Conservation (phyloP, 768 basidiomycete genomes). For the Mycena sanguinolenta region DNA sequence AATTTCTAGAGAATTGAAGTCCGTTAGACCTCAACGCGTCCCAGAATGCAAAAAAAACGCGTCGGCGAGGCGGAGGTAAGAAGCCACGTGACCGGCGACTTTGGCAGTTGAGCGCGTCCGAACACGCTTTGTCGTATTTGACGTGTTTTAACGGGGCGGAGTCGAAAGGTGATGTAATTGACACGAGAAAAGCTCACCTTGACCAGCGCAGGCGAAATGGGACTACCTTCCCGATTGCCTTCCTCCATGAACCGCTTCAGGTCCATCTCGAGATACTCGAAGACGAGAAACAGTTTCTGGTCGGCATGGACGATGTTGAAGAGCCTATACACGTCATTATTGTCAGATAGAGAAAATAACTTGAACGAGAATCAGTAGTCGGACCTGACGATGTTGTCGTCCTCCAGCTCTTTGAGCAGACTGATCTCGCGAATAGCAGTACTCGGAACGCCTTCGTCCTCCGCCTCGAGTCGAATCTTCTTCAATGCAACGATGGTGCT, state of each 20-base stretch:
- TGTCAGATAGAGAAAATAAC: not conserved
- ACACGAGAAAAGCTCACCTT: slow-evolving; percentile 70
- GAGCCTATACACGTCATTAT: slow-evolving; percentile 64
- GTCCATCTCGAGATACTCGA: slow-evolving; percentile 97
- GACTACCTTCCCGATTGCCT: slow-evolving; percentile 77
- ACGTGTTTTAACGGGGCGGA: slow-evolving; percentile 29
- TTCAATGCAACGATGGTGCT: slow-evolving; percentile 95
- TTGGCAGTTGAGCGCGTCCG: slow-evolving; percentile 16
- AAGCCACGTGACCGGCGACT: slow-evolving; percentile 33
- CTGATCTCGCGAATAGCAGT: slow-evolving; percentile 99
- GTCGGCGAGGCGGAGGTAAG: slow-evolving; percentile 17
- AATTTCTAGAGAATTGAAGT: slow-evolving; percentile 78
- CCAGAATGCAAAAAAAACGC: slow-evolving; percentile 29
- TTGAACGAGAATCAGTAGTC: slow-evolving; percentile 37
- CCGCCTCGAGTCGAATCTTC: slow-evolving; percentile 98
- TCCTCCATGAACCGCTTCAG: slow-evolving; percentile 97
- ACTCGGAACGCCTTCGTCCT: slow-evolving; percentile 98
- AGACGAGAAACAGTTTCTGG: slow-evolving; percentile 97
- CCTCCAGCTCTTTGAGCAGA: slow-evolving; percentile 94
- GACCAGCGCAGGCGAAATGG: slow-evolving; percentile 79
- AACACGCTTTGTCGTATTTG: slow-evolving; percentile 11
- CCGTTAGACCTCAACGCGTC: slow-evolving; percentile 44
- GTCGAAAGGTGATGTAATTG: slow-evolving; percentile 4
- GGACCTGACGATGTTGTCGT: slow-evolving; percentile 95
- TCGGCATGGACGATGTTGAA: slow-evolving; percentile 98